Evolutionary conservation across 2,329 filamentous ascomycete species (phyloP).

Genomic region (Paracoccidioides brasiliensis): DNA sequence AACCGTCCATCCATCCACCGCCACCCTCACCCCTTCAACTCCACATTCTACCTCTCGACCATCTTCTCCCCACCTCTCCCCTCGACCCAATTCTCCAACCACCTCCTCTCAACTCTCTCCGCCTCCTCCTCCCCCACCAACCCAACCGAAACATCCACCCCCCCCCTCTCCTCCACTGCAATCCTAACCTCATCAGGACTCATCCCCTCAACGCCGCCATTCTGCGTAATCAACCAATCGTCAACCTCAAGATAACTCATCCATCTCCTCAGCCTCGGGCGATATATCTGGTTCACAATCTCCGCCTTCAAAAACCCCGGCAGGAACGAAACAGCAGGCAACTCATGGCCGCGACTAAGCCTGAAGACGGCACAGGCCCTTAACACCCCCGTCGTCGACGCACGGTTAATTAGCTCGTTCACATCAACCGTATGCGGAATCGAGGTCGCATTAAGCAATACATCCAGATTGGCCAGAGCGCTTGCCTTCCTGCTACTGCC

Average conservation of each 20-base stretch:
- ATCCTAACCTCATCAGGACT: conserved; percentile 52
- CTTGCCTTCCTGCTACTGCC: conserved; percentile 5
- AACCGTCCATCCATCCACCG: not conserved
- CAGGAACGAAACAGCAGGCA: not conserved
- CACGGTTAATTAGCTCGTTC: conserved; percentile 12
- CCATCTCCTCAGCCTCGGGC: conserved; percentile 39
- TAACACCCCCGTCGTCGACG: conserved; percentile 17
- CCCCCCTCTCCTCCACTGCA: conserved; percentile 57
- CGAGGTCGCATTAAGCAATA: conserved; percentile 1
- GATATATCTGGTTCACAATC: conserved; percentile 35
- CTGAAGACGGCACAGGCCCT: conserved; percentile 25
- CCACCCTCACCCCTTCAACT: not conserved
- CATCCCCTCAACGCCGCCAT: conserved; percentile 49
- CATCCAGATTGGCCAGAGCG: conserved; percentile 3
- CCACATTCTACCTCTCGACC: not conserved
- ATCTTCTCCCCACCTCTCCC: conserved; percentile 6
- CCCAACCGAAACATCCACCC: conserved; percentile 20
- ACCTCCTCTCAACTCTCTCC: conserved; percentile 22
- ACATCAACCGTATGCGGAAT: conserved; percentile 2
- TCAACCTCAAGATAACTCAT: conserved; percentile 56
- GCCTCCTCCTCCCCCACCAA: conserved; percentile 14
- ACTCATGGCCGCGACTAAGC: conserved; percentile 20
- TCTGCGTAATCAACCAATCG: conserved; percentile 52
- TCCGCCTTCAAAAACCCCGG: conserved; percentile 26
- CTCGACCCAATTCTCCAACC: conserved; percentile 26